Percentiles rank a stretch among this genome's conserved stretches.
phyloP scores from a whole-genome alignment of 164 flowering plant species.

The Houttuynia cordata region DNA sequence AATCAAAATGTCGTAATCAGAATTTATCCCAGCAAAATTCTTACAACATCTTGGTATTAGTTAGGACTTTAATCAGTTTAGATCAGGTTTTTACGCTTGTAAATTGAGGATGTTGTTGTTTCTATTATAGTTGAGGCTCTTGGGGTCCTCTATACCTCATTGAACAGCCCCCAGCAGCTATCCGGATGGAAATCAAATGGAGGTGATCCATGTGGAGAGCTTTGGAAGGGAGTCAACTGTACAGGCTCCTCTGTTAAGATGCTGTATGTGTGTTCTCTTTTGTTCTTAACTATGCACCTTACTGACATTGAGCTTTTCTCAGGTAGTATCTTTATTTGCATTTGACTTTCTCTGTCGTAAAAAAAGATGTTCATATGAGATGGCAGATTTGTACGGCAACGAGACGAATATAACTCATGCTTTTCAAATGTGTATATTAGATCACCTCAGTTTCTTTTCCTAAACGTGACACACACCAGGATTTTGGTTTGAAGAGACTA shows the following conservation, averaged over 20 bases:
- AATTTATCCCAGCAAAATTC: neutral
- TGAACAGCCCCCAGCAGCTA: slow-evolving; percentile 63
- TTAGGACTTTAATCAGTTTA: neutral
- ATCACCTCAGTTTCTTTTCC: too few species aligned
- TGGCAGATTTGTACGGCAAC: too few species aligned
- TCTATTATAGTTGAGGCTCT: slow-evolving; percentile 51
- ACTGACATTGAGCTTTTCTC: too few species aligned
- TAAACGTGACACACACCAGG: too few species aligned
- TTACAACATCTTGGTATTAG: neutral
- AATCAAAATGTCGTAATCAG: too few species aligned
- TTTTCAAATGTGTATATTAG: too few species aligned
- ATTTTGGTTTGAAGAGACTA: too few species aligned
- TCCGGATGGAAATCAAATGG: slow-evolving; percentile 66
- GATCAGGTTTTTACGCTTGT: neutral
- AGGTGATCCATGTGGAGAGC: slow-evolving; percentile 87
- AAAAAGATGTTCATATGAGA: too few species aligned
- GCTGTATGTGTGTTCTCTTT: slow-evolving; percentile 31
- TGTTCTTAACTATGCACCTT: neutral
- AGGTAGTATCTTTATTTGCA: too few species aligned
- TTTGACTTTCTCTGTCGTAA: too few species aligned
- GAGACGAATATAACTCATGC: too few species aligned
- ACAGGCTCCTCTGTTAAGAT: slow-evolving; percentile 64
- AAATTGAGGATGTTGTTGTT: neutral
- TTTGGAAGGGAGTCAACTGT: slow-evolving; percentile 82
- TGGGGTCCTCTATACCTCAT: slow-evolving; percentile 52